These are phyloP conservation scores for Herpetomonas samuelpessoai DNA, from an alignment of 208 protist species.

Conservation along the genomic window DNA sequence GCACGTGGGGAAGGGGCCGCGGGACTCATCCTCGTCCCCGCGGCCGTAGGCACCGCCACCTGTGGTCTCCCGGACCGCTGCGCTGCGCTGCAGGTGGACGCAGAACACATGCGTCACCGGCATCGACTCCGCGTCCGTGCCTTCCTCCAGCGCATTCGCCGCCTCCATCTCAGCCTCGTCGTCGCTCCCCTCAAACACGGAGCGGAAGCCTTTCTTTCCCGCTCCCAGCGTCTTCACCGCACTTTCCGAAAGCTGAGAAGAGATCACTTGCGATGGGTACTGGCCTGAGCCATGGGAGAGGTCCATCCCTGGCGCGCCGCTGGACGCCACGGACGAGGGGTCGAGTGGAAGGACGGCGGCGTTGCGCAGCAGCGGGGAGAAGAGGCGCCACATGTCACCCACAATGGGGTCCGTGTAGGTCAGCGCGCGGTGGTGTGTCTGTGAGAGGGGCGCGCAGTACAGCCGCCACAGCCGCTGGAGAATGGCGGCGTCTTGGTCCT, in stretches of 20 bases:
- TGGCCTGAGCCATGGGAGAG: not conserved
- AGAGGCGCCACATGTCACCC: constrained; percentile 68
- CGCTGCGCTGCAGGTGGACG: not conserved
- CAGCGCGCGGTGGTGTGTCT: constrained; percentile 17
- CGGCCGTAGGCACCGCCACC: not conserved
- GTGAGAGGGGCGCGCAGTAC: constrained; percentile 43
- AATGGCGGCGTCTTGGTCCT: not conserved
- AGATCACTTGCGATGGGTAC: too few relatives aligned
- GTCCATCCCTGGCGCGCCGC: not conserved
- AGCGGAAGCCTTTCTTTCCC: not conserved
- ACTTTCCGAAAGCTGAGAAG: not conserved
- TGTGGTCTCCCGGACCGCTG: not conserved
- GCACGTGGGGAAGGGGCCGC: constrained; percentile 2
- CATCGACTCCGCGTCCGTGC: not conserved
- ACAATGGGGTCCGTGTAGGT: constrained; percentile 62
- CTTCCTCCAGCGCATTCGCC: not conserved
- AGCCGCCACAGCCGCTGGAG: constrained; percentile 58
- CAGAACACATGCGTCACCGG: constrained; percentile 17
- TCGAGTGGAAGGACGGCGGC: constrained; percentile 34
- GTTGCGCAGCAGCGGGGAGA: constrained; percentile 39
- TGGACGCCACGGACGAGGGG: not conserved
- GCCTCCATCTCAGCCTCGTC: not conserved
- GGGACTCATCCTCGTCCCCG: not conserved
- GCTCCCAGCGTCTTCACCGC: not conserved
- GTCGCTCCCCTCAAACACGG: not conserved